Conservation (phyloP, 1,284 basidiomycete species). For the Ustilago crameri region DNA sequence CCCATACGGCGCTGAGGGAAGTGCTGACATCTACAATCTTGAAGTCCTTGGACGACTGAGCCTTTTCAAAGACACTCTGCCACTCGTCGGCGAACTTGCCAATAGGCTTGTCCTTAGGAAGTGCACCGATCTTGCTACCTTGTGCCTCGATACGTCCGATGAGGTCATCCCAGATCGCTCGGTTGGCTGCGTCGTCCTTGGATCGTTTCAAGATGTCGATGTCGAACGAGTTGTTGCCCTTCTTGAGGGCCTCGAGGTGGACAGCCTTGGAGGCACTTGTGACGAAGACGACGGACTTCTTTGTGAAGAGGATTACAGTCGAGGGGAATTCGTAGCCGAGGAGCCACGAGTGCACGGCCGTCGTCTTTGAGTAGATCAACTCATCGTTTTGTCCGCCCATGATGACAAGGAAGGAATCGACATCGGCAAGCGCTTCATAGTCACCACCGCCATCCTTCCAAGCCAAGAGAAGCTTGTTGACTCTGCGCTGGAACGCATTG, state of each 20-base stretch:
- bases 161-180: slow-evolving; percentile 66
- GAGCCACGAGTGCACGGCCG: slow-evolving; percentile 77
- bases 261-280: slow-evolving; percentile 83
- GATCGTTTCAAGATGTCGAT: slow-evolving; percentile 67
- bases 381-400: slow-evolving; percentile 56
- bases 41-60: slow-evolving; percentile 68
- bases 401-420: slow-evolving; percentile 51
- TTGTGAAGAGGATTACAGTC: slow-evolving; percentile 83
- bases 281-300: slow-evolving; percentile 79
- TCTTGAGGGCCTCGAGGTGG: slow-evolving; percentile 55
- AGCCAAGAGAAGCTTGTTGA: slow-evolving; percentile 33
- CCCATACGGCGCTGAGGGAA: slow-evolving; percentile 81
- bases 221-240: slow-evolving; percentile 49
- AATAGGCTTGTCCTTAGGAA: slow-evolving; percentile 80
- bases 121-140: slow-evolving; percentile 66
- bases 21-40: slow-evolving; percentile 82
- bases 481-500: slow-evolving; percentile 50
- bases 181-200: slow-evolving; percentile 69
- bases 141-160: slow-evolving; percentile 33
- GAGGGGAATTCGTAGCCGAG: slow-evolving; percentile 97
- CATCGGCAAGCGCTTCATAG: slow-evolving; percentile 28
- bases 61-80: slow-evolving; percentile 71
- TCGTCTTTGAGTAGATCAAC: slow-evolving; percentile 53
- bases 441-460: slow-evolving; percentile 49
- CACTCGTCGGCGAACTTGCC: slow-evolving; percentile 85